These are phyloP conservation scores for Globisporangium yorkense DNA, from an alignment of 352 stramenopile species.

Conservation along the genomic window DNA sequence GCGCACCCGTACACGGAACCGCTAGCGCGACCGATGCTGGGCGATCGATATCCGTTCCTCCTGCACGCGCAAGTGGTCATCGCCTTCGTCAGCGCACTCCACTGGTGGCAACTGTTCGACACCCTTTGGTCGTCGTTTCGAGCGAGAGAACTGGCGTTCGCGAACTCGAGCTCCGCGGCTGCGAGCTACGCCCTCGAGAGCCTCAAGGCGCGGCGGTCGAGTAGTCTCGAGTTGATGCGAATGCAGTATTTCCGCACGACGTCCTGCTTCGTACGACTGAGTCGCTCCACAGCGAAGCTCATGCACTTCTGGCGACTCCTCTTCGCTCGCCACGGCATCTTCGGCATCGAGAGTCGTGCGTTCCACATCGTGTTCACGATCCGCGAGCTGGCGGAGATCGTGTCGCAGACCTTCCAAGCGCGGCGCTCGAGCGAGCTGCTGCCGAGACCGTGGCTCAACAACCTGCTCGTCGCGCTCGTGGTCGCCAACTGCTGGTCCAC, in stretches of 20 bases:
- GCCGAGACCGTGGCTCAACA: conserved; percentile 8
- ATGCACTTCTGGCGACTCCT: background rate
- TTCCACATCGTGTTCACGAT: conserved; percentile 2
- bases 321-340: conserved; percentile 3
- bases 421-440: conserved; percentile 7
- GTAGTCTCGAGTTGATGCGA: background rate
- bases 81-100: background rate
- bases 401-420: conserved; percentile 5
- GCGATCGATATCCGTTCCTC: background rate
- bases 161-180: background rate
- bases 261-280: background rate
- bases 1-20: conserved; percentile 2
- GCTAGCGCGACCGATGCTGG: background rate
- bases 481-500: conserved; percentile 11
- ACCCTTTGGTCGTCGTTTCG: conserved; percentile 2
- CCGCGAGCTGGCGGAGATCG: background rate
- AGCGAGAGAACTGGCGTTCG: conserved; percentile 2
- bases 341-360: conserved; percentile 5
- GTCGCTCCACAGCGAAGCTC: background rate
- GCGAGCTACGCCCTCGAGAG: background rate
- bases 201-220: background rate
- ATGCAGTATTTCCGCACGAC: background rate
- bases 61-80: background rate
- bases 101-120: conserved; percentile 6
- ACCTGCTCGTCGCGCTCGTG: conserved; percentile 5